These are phyloP conservation scores for Begonia fuchsioides DNA, from an alignment of 306 rosid species.

Conservation along the genomic window DNA sequence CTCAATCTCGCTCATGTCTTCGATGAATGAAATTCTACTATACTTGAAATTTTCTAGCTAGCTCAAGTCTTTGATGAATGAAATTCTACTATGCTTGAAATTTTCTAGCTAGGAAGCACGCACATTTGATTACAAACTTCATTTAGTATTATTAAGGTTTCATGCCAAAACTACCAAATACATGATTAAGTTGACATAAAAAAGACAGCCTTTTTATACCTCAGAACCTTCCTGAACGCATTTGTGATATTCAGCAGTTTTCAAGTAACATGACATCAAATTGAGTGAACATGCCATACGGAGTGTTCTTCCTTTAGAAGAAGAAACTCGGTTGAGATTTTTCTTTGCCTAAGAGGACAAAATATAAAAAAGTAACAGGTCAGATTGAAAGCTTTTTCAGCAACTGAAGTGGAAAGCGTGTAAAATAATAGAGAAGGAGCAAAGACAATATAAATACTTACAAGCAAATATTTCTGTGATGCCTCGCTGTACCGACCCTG, in stretches of 20 bases:
- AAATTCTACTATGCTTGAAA: too few relatives aligned
- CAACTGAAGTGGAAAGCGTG: too few relatives aligned
- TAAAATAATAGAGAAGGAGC: background rate
- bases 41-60: too few relatives aligned
- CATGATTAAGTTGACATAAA: too few relatives aligned
- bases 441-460: constrained; percentile 19
- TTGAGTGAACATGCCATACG: constrained; percentile 86
- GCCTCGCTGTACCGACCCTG: constrained; percentile 73
- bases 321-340: constrained; percentile 50
- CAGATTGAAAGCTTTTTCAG: background rate
- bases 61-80: too few relatives aligned
- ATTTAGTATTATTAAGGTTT: too few relatives aligned
- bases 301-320: constrained; percentile 56
- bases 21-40: too few relatives aligned
- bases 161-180: too few relatives aligned
- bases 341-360: constrained; percentile 61
- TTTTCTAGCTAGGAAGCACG: too few relatives aligned
- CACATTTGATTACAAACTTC: too few relatives aligned
- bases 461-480: constrained; percentile 54
- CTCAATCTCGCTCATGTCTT: too few relatives aligned
- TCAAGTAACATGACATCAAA: constrained; percentile 93
- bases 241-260: constrained; percentile 62
- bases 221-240: constrained; percentile 85
- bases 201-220: constrained; percentile 24
- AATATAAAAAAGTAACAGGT: constrained; percentile 13